Evolutionary conservation across 2,329 filamentous ascomycete species (phyloP), one percentile per base, ranked within the genome.

Genomic region (Alternaria consortialis): DNA sequence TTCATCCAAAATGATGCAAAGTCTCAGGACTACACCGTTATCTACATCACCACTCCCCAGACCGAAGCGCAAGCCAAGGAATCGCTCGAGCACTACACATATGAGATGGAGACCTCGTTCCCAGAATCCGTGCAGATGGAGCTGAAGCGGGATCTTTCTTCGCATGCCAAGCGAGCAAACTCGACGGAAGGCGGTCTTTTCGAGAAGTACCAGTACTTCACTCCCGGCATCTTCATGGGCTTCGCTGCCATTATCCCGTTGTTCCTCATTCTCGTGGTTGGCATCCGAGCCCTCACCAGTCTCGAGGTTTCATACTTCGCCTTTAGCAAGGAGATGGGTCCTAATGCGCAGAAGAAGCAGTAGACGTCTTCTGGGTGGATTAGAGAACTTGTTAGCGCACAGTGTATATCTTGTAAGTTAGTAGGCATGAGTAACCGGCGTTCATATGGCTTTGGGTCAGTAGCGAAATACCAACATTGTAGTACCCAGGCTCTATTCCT

Each of bases 321-420:
- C 2, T 99, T 98, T 77, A 94, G 96, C 77, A 97, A 97, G 84
- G 94, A 97, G 71, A 97, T 93, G 84, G 92, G 93, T 0, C 92
- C 93, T n/a, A 84, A 88, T 37, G 91, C 91, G 32, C 92, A 96
- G 80, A 97, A 94, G 87, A 97, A 88, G 77, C 85, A 90, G 80
- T 86, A 85, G 32, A 23, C 17, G 15, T 11, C 15, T 31, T 54
- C 17, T 5, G 13, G 23, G 23, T 56, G n/a, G 11, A 23, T 20
- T 5, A 13, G 29, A 13, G 13, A 51, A 56, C 37, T 56, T 56
- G 52, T 60, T 32, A n/a, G 44, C 32, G 57, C 46, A 39, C 34
- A 29, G 12, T 60, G 53, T 56, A 60, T 39, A 55, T 56, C 54
- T 55, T 60, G 44, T 56, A 55, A 48, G 57, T 60, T 56, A 56